These are phyloP conservation scores for Colletotrichum sp. DNA, from an alignment of 2,329 filamentous ascomycete genomes.

Conservation along the genomic window DNA sequence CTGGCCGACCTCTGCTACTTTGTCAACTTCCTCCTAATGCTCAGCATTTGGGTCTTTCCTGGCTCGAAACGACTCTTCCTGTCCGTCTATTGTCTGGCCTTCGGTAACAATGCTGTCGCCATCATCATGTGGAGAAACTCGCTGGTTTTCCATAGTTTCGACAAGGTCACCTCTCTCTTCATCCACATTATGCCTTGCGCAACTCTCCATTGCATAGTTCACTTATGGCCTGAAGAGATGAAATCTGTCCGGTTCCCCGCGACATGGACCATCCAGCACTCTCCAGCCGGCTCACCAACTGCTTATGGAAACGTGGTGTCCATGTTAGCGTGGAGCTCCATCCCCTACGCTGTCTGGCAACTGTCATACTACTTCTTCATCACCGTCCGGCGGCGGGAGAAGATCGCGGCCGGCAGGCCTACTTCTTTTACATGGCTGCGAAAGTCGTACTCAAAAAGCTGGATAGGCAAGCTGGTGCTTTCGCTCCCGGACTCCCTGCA, in stretches of 20 bases:
- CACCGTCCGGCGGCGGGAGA: conserved; percentile 90
- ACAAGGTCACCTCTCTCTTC: conserved; percentile 98
- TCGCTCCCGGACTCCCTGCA: conserved; percentile 77
- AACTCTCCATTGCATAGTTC: conserved; percentile 89
- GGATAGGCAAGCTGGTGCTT: conserved; percentile 86
- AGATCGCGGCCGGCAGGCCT: conserved; percentile 93
- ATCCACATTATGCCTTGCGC: conserved; percentile 99
- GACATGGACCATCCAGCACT: conserved; percentile 78
- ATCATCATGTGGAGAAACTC: conserved; percentile 99
- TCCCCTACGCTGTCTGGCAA: conserved; percentile 95
- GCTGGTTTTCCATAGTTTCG: conserved; percentile 96
- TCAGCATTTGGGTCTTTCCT: conserved; percentile 91
- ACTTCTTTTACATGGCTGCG: conserved; percentile 98
- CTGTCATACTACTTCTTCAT: conserved; percentile 93
- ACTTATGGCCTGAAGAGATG: conserved; percentile 71
- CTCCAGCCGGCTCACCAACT: conserved; percentile 72
- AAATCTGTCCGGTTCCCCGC: conserved; percentile 81
- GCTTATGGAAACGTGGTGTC: conserved; percentile 78
- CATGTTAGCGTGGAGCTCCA: conserved; percentile 94
- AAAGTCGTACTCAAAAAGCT: conserved; percentile 86
- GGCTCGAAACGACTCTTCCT: conserved; percentile 90
- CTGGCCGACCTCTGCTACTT: conserved; percentile 98
- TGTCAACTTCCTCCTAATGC: conserved; percentile 83
- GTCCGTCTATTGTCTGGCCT: conserved; percentile 88
- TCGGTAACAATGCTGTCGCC: conserved; percentile 95